Conservation (phyloP, 1,284 basidiomycete genomes). For the Fomitopsis pinicola region DNA sequence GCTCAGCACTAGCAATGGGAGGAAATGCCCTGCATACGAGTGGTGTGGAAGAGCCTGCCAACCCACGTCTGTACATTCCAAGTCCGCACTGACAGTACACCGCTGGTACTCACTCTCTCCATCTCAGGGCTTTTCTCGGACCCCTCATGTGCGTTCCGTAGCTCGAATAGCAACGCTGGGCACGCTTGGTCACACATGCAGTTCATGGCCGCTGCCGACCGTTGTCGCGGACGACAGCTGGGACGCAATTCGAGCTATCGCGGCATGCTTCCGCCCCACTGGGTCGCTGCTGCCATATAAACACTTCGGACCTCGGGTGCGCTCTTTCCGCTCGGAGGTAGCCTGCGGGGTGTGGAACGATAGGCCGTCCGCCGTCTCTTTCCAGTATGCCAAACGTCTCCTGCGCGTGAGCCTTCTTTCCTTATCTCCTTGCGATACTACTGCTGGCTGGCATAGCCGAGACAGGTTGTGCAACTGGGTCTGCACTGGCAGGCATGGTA, state of each 20-base stretch:
- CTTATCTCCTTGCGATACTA: neutral
- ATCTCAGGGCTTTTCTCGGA: neutral
- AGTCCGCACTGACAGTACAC: neutral
- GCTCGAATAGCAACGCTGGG: neutral
- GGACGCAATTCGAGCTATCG: neutral
- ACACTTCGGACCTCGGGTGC: neutral
- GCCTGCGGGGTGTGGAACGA: neutral
- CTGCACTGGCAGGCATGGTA: neutral
- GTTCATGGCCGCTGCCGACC: neutral
- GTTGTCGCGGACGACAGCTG: neutral
- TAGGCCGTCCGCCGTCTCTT: neutral
- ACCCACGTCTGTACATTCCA: neutral
- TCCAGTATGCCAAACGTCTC: neutral
- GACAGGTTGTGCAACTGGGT: neutral
- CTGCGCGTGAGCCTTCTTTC: neutral
- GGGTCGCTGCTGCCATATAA: neutral
- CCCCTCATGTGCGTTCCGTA: neutral
- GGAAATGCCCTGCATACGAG: neutral
- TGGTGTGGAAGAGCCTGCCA: neutral
- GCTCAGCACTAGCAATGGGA: neutral
- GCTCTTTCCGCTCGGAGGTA: slow-evolving; percentile 4
- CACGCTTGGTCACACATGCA: neutral
- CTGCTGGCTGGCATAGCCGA: neutral
- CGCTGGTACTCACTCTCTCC: neutral
- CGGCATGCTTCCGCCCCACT: slow-evolving; percentile 1